phyloP scores from a whole-genome alignment of 805 yeast species.

The Ogataea ramenticola region DNA sequence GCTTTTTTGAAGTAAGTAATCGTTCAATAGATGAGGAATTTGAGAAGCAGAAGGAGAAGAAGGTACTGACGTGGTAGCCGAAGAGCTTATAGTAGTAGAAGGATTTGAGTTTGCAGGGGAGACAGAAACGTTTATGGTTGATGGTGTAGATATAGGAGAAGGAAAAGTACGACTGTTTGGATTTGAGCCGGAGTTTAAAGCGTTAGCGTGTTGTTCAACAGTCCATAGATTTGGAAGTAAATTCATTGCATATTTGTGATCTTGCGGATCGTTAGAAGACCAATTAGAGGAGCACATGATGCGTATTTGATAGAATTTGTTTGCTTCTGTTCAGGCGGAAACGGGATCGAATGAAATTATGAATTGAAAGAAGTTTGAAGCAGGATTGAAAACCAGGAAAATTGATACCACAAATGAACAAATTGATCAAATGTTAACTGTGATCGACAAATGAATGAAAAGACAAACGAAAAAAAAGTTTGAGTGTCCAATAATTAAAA shows the following conservation, averaged over 20 bases:
- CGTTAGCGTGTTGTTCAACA: slow-evolving; percentile 3
- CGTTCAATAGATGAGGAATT: background rate
- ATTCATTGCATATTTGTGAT: slow-evolving; percentile 13
- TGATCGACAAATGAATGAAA: too few species aligned
- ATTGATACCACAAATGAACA: too few species aligned
- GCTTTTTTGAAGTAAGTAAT: slow-evolving; percentile 21
- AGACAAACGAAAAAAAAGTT: too few species aligned
- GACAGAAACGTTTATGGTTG: background rate
- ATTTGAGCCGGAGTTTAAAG: background rate
- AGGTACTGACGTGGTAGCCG: slow-evolving; percentile 3
- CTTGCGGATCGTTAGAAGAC: background rate
- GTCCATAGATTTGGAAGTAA: slow-evolving; percentile 21
- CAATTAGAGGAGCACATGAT: too few species aligned
- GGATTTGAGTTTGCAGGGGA: background rate
- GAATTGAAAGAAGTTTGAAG: too few species aligned
- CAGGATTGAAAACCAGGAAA: too few species aligned
- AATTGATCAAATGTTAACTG: too few species aligned
- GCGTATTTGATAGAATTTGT: too few species aligned
- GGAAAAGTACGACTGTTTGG: background rate
- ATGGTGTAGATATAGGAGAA: background rate
- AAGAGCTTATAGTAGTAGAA: background rate
- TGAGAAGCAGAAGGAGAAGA: slow-evolving; percentile 4
- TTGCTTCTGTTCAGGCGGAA: too few species aligned
- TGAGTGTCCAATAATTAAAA: too few species aligned
- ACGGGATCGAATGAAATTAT: too few species aligned